These are phyloP conservation scores for Haematococcus lacustris DNA, from an alignment of 139 green algal genomes.

Conservation along the genomic window DNA sequence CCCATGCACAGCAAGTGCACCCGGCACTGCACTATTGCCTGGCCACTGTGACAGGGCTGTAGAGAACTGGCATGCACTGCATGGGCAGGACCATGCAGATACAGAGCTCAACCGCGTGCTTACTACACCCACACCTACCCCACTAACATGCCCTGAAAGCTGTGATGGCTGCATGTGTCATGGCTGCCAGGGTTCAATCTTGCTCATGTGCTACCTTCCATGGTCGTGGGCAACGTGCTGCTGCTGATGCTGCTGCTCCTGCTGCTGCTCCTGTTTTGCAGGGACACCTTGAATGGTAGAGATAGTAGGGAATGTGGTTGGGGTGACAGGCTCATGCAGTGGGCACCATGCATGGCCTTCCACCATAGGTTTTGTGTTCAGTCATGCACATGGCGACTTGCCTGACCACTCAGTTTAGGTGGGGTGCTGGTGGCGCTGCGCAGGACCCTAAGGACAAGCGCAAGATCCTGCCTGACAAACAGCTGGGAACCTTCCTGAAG, in stretches of 20 bases:
- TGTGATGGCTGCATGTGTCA: too few species aligned
- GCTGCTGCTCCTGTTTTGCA: neutral
- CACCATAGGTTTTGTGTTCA: neutral
- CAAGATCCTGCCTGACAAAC: slow-evolving; percentile 59
- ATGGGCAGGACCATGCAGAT: neutral
- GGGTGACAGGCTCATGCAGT: too few species aligned
- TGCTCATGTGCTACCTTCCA: too few species aligned
- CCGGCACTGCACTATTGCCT: neutral
- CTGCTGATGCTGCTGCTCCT: neutral
- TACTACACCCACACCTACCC: too few species aligned
- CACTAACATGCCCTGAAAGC: too few species aligned
- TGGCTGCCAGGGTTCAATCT: too few species aligned
- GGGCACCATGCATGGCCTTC: neutral
- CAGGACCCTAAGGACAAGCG: slow-evolving; percentile 65
- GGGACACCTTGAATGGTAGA: too few species aligned
- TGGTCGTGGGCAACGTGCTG: too few species aligned
- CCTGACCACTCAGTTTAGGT: too few species aligned
- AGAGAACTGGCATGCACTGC: too few species aligned
- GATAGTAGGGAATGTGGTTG: too few species aligned
- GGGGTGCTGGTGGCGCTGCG: neutral
- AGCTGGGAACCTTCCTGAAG: slow-evolving; percentile 58
- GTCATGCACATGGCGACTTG: neutral
- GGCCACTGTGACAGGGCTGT: too few species aligned
- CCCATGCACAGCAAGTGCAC: neutral
- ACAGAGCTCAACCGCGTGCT: neutral